phyloP scores from a whole-genome alignment of 306 rosid genomes.

The Datisca glomerata region DNA sequence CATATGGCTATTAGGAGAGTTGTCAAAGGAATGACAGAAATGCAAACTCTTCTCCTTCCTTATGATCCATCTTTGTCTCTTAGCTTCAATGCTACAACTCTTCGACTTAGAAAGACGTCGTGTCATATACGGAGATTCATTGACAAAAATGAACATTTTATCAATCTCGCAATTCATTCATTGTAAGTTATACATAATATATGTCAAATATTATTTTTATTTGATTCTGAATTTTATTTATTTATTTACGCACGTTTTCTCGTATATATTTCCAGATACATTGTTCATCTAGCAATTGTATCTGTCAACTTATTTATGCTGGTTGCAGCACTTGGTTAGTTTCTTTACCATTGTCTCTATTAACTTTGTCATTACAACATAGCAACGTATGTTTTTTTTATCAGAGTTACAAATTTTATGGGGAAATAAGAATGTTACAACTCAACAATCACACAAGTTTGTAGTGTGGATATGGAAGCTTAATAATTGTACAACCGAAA shows the following conservation, averaged over 20 bases:
- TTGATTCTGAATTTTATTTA: background rate
- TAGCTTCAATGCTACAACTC: slow-evolving; percentile 26
- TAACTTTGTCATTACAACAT: no score
- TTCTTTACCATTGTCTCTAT: background rate
- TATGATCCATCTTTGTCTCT: slow-evolving; percentile 30
- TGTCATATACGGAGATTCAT: slow-evolving; percentile 29
- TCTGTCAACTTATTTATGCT: slow-evolving; percentile 33
- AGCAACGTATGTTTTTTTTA: no score
- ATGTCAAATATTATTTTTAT: background rate
- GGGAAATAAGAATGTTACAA: no score
- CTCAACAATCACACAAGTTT: no score
- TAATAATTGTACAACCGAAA: no score
- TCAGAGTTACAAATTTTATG: no score
- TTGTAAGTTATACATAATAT: slow-evolving; percentile 23
- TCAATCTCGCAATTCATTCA: slow-evolving; percentile 32
- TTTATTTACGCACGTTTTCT: background rate
- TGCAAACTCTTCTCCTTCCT: slow-evolving; percentile 43
- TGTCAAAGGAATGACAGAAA: slow-evolving; percentile 28
- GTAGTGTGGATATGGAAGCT: no score
- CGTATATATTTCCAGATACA: slow-evolving; percentile 18
- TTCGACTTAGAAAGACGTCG: slow-evolving; percentile 31
- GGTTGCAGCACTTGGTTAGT: slow-evolving; percentile 39
- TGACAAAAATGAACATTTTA: slow-evolving; percentile 20
- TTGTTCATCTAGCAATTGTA: slow-evolving; percentile 41
- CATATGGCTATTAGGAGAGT: slow-evolving; percentile 23